Percentiles rank a stretch among this genome's conserved stretches.
Evolutionary conservation across 176 grass and related monocot genomes (phyloP).

Genomic region (Leersia perrieri): DNA sequence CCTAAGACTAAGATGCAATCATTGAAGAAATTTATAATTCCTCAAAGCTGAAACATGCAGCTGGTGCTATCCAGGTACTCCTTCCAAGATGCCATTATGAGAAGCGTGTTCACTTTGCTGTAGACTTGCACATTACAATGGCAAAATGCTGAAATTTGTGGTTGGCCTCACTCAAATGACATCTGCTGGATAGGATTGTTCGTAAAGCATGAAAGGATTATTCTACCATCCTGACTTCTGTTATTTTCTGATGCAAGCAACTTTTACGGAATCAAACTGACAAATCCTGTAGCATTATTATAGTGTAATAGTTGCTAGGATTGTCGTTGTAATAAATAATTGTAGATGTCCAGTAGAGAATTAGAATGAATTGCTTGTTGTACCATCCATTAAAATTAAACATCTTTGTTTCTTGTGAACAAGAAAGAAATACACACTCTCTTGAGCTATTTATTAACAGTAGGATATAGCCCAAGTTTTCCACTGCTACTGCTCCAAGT

Average conservation of each 20-base stretch:
- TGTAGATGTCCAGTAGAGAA: neutral
- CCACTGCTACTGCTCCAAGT: neutral
- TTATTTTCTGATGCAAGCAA: neutral
- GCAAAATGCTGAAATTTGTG: neutral
- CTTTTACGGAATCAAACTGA: neutral
- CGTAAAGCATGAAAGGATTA: neutral
- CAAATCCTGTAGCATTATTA: neutral
- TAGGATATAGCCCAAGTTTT: neutral
- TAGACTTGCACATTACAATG: neutral
- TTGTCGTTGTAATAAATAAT: neutral
- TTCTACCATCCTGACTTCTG: neutral
- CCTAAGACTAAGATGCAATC: slow-evolving; percentile 43
- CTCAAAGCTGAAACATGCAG: neutral
- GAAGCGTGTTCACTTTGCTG: slow-evolving; percentile 1
- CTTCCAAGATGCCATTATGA: slow-evolving; percentile 86
- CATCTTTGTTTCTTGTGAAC: neutral
- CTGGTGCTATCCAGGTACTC: slow-evolving; percentile 53
- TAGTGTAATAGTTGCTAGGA: neutral
- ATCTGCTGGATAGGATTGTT: neutral
- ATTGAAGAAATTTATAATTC: neutral
- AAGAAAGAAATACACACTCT: neutral
- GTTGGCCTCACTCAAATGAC: neutral
- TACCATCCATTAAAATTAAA: neutral
- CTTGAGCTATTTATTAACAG: neutral
- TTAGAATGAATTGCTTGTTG: neutral